Evolutionary conservation across 1,284 basidiomycete genomes (phyloP).

Genomic region (Fomitopsis palustris): DNA sequence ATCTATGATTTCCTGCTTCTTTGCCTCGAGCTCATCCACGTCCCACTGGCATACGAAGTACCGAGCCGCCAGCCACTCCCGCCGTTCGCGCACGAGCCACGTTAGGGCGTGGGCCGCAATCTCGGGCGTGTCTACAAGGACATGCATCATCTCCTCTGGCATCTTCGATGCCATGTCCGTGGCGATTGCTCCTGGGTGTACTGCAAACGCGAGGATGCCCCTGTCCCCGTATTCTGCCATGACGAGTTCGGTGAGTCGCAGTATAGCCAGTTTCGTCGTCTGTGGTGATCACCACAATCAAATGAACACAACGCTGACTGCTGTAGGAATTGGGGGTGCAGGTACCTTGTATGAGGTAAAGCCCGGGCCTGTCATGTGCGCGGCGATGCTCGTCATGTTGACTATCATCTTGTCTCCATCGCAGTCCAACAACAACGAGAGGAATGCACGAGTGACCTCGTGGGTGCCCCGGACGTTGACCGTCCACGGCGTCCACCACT

Average conservation of each 20-base stretch:
- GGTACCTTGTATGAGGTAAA: background rate
- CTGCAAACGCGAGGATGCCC: constrained; percentile 8
- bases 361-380: background rate
- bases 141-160: background rate
- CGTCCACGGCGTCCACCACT: constrained; percentile 11
- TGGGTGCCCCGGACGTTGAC: constrained; percentile 11
- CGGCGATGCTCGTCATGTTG: background rate
- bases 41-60: constrained; percentile 10
- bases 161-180: constrained; percentile 5
- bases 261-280: constrained; percentile 9
- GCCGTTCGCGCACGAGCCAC: constrained; percentile 4
- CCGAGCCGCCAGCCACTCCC: background rate
- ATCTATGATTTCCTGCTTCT: constrained; percentile 9
- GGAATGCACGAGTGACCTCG: background rate
- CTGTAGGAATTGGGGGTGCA: background rate
- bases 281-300: background rate
- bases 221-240: constrained; percentile 8
- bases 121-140: constrained; percentile 9
- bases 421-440: constrained; percentile 4
- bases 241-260: constrained; percentile 13
- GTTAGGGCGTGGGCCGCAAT: constrained; percentile 6
- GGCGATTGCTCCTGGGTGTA: constrained; percentile 9
- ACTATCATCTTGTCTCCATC: constrained; percentile 3
- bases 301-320: background rate
- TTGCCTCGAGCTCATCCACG: constrained; percentile 8